phyloP scores from a whole-genome alignment of 2,329 filamentous ascomycete genomes.

The Sarocladium strictum region DNA sequence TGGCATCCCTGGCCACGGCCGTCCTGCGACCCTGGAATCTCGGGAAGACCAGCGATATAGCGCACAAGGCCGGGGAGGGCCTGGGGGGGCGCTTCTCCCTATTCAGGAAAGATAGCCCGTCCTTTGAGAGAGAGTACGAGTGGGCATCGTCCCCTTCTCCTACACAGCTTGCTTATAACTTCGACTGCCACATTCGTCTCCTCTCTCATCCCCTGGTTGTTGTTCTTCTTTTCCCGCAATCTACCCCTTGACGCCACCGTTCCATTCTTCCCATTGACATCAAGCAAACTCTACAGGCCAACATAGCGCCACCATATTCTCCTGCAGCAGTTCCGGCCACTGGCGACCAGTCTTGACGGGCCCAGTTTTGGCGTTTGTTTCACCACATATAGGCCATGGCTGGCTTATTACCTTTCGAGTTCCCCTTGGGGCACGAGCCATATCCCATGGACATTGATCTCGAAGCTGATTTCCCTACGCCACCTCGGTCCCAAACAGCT shows the following conservation, averaged over 20 bases:
- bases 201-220: not conserved
- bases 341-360: not conserved
- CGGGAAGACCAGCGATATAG: not conserved
- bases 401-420: constrained; percentile 6
- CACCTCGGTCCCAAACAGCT: not conserved
- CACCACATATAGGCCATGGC: constrained; percentile 5
- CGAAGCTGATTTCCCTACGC: not conserved
- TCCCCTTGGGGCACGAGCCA: not conserved
- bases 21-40: constrained; percentile 1
- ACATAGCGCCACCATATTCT: not conserved
- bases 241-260: not conserved
- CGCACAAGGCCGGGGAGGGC: not conserved
- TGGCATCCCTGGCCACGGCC: not conserved
- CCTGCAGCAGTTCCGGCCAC: not conserved
- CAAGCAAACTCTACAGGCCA: not conserved
- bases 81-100: not conserved
- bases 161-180: not conserved
- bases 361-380: not conserved
- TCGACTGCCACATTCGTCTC: not conserved
- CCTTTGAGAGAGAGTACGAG: not conserved
- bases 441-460: not conserved
- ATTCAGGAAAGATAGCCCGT: constrained; percentile 2
- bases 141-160: not conserved
- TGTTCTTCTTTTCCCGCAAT: not conserved
- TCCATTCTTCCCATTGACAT: not conserved